Percentiles rank a stretch among this genome's conserved stretches.
Evolutionary conservation across 179 eudicot genomes (phyloP).

Genomic region (Patellifolia procumbens): DNA sequence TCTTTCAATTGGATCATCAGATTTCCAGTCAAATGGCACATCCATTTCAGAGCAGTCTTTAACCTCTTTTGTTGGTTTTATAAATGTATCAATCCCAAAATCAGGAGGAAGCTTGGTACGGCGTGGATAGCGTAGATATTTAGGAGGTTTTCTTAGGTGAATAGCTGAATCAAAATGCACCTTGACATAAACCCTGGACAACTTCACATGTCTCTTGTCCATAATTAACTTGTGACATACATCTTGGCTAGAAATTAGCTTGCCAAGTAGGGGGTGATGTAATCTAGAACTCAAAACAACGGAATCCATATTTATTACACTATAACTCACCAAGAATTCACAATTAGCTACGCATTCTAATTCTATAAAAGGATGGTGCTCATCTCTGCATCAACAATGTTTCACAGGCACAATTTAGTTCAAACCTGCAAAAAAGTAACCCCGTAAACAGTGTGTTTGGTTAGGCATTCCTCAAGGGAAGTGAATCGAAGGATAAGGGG

Average conservation of each 20-base stretch:
- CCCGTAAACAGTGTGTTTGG: background rate
- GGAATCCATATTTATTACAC: conserved; percentile 27
- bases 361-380: background rate
- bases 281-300: conserved; percentile 18
- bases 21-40: conserved; percentile 14
- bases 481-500: no score
- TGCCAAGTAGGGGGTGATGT: conserved; percentile 16
- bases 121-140: conserved; percentile 39
- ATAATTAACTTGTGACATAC: conserved; percentile 7
- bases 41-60: conserved; percentile 26
- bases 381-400: background rate
- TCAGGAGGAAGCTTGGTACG: conserved; percentile 42
- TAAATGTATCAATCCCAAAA: conserved; percentile 18
- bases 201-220: conserved; percentile 8
- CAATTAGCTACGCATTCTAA: background rate
- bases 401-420: background rate
- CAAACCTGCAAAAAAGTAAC: conserved; percentile 17
- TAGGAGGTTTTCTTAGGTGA: conserved; percentile 31
- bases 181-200: conserved; percentile 18
- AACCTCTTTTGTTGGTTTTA: conserved; percentile 21
- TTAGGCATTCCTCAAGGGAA: no score
- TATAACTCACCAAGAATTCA: background rate
- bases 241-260: conserved; percentile 11
- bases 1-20: conserved; percentile 10
- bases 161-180: conserved; percentile 23